These are phyloP conservation scores for Dictyostelium brefeldianum DNA, from an alignment of 78 protist genomes.

Conservation along the genomic window DNA sequence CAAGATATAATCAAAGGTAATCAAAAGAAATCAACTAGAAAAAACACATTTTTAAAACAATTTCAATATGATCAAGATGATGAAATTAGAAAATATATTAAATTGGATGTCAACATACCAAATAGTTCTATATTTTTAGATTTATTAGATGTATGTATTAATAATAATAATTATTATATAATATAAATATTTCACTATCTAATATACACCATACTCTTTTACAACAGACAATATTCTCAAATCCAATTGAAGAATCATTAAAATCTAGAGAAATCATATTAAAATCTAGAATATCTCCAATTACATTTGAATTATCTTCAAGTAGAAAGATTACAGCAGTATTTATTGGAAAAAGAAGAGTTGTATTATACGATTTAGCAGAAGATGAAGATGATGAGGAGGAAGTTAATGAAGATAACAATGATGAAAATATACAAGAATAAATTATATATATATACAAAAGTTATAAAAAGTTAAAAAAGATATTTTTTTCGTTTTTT, in stretches of 20 bases:
- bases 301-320: constrained; percentile 9
- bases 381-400: constrained; percentile 63
- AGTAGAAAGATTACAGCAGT: constrained; percentile 22
- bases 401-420: constrained; percentile 10
- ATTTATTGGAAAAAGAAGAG: constrained; percentile 35
- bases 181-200: no score
- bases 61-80: background rate
- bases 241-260: background rate
- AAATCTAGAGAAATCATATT: constrained; percentile 20
- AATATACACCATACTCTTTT: no score
- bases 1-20: background rate
- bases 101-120: constrained; percentile 34
- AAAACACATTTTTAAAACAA: constrained; percentile 34
- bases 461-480: no score
- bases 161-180: background rate
- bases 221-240: background rate
- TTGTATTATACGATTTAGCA: constrained; percentile 16
- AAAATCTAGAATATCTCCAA: background rate
- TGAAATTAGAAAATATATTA: background rate
- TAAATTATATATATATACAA: no score
- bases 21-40: constrained; percentile 6
- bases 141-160: constrained; percentile 37
- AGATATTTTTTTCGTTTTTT: no score
- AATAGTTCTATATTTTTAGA: constrained; percentile 35
- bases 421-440: no score